phyloP scores from a whole-genome alignment of 2,329 filamentous ascomycete genomes.

The Magnaporthiopsis rhizophila region DNA sequence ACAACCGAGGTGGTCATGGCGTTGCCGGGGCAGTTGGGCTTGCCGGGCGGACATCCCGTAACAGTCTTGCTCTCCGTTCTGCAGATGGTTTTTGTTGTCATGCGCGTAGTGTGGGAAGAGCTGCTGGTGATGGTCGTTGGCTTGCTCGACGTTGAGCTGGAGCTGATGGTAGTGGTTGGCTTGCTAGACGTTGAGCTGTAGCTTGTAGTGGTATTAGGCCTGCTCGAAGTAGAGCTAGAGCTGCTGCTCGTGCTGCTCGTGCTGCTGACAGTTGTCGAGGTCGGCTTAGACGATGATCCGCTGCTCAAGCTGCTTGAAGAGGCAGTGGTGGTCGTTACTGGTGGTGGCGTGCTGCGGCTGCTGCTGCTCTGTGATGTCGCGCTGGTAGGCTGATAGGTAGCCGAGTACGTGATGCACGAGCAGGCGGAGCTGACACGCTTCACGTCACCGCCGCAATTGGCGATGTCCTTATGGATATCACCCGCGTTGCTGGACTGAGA shows the following conservation, averaged over 20 bases:
- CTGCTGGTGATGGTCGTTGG: background rate
- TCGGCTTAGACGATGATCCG: background rate
- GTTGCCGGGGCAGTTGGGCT: constrained; percentile 3
- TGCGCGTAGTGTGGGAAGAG: background rate
- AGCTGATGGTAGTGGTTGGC: background rate
- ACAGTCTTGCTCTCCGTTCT: constrained; percentile 1
- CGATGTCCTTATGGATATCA: constrained; percentile 2
- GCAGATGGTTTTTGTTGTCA: constrained; percentile 5
- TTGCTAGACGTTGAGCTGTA: background rate
- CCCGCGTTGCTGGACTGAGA: constrained; percentile 1
- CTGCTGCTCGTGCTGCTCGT: constrained; percentile 2
- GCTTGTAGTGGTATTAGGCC: background rate
- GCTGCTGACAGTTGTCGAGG: background rate
- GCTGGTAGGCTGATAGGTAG: background rate
- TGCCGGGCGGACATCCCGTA: background rate
- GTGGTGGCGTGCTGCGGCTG: background rate
- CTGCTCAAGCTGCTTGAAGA: background rate
- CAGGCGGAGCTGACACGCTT: constrained; percentile 19
- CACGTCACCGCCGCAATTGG: constrained; percentile 16
- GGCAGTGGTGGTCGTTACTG: background rate
- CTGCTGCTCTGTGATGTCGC: background rate
- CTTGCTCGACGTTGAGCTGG: background rate
- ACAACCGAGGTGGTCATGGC: background rate
- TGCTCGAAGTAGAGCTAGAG: background rate
- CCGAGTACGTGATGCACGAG: constrained; percentile 20